Percentiles rank a stretch among this genome's conserved stretches.
phyloP scores from a whole-genome alignment of 768 basidiomycete species.

The Trametes cubensis region DNA sequence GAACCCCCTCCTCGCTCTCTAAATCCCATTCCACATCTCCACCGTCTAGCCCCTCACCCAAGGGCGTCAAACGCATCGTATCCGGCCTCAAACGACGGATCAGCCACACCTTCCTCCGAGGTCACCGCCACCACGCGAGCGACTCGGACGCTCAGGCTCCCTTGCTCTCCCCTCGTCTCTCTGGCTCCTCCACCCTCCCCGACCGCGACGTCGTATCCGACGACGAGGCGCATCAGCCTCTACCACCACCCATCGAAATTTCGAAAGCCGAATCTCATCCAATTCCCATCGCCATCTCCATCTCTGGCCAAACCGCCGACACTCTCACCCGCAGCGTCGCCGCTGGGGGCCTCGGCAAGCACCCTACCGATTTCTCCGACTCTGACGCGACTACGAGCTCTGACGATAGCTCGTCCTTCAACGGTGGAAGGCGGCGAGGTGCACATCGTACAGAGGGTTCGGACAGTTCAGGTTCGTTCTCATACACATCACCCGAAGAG shows the following conservation, averaged over 20 bases:
- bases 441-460: constrained; percentile 3
- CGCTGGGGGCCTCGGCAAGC: constrained; percentile 14
- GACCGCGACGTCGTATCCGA: neutral
- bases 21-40: neutral
- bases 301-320: constrained; percentile 6
- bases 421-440: neutral
- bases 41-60: neutral
- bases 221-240: neutral
- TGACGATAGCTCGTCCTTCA: neutral
- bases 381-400: constrained; percentile 8
- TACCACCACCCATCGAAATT: neutral
- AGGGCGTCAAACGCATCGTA: constrained; percentile 27
- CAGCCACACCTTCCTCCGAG: constrained; percentile 22
- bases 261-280: constrained; percentile 5
- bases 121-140: constrained; percentile 19
- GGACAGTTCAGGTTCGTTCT: constrained; percentile 9
- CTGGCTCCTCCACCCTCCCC: neutral
- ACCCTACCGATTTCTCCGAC: constrained; percentile 7
- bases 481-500: constrained; percentile 2
- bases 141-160: constrained; percentile 8
- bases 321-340: constrained; percentile 12
- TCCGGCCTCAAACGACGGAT: constrained; percentile 27
- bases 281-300: constrained; percentile 12
- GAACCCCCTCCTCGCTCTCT: constrained; percentile 2
- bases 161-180: neutral